Evolutionary conservation across 106 monocot genomes (phyloP).

Genomic region (Narthecium ossifragum): DNA sequence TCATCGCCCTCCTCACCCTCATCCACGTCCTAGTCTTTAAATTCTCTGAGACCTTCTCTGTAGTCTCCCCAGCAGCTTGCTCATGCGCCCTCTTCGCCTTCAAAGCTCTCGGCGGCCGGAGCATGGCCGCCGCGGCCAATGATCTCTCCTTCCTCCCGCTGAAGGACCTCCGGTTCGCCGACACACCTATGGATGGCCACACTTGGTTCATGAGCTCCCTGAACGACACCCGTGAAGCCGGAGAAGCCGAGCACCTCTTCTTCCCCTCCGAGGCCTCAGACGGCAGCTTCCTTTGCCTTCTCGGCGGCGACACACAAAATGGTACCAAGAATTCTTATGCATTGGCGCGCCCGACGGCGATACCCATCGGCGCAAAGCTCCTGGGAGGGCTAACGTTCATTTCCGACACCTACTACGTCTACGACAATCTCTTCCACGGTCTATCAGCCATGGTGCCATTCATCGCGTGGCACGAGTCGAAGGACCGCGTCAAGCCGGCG

Average conservation of each 20-base stretch:
- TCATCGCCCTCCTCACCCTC: slow-evolving; percentile 23
- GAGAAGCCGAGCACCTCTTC: slow-evolving; percentile 34
- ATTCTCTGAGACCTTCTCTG: neutral
- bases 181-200: slow-evolving; percentile 21
- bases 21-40: slow-evolving; percentile 35
- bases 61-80: neutral
- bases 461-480: slow-evolving; percentile 43
- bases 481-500: slow-evolving; percentile 28
- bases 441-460: slow-evolving; percentile 44
- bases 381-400: slow-evolving; percentile 49
- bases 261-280: slow-evolving; percentile 53
- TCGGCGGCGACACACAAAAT: slow-evolving; percentile 28
- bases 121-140: slow-evolving; percentile 29
- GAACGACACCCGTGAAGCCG: slow-evolving; percentile 33
- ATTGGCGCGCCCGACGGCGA: slow-evolving; percentile 46
- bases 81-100: neutral
- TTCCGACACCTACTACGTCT: slow-evolving; percentile 64
- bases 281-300: slow-evolving; percentile 47
- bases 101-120: neutral
- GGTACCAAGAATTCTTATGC: slow-evolving; percentile 64
- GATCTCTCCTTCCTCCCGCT: slow-evolving; percentile 57
- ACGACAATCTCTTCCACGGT: slow-evolving; percentile 70
- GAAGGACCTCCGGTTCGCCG: slow-evolving; percentile 36
- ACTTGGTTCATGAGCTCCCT: slow-evolving; percentile 87
- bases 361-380: slow-evolving; percentile 41